Evolutionary conservation across 345 rosid genomes (phyloP).

Genomic region (Citrus inodora): DNA sequence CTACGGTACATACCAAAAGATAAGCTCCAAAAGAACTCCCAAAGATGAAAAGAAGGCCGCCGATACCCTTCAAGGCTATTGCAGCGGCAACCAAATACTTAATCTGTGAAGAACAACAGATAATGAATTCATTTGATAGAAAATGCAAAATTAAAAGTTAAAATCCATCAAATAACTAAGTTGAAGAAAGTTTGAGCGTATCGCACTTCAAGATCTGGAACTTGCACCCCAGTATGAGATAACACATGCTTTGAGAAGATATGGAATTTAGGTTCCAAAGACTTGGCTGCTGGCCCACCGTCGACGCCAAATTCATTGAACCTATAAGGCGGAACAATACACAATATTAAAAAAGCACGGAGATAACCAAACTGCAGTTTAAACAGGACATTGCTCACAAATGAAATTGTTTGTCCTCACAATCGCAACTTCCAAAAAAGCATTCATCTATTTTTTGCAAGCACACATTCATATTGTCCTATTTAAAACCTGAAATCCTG

Average conservation of each 20-base stretch:
- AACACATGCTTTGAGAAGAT: conserved; percentile 39
- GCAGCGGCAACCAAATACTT: conserved; percentile 47
- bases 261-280: conserved; percentile 41
- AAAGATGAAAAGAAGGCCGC: conserved; percentile 60
- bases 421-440: background rate
- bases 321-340: conserved; percentile 28
- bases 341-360: too few relatives aligned
- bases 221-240: conserved; percentile 45
- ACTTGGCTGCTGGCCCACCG: conserved; percentile 61
- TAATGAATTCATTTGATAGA: background rate
- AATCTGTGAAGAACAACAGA: conserved; percentile 25
- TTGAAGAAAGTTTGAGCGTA: background rate
- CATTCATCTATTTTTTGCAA: background rate
- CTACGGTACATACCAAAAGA: conserved; percentile 51
- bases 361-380: background rate
- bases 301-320: conserved; percentile 59
- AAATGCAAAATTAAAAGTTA: background rate
- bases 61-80: conserved; percentile 60
- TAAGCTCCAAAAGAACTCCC: conserved; percentile 70
- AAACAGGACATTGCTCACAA: background rate
- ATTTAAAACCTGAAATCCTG: background rate
- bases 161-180: background rate
- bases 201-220: conserved; percentile 51
- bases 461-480: background rate
- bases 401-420: background rate